phyloP scores from a whole-genome alignment of 495 filamentous ascomycete genomes.

The Glonium stellatum region DNA sequence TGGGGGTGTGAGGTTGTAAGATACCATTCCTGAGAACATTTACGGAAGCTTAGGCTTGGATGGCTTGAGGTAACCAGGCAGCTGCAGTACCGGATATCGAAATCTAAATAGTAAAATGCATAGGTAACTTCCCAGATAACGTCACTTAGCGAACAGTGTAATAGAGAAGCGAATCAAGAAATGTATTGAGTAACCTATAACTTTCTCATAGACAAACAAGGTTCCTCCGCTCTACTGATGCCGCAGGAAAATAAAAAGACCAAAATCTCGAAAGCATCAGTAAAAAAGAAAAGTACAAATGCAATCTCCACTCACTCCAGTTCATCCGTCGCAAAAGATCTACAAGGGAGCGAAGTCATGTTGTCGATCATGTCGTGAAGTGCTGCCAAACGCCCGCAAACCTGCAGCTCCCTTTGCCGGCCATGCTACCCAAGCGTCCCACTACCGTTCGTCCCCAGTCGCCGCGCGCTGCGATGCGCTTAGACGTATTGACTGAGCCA shows the following conservation, averaged over 20 bases:
- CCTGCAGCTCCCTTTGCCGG: background rate
- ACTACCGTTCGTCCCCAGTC: background rate
- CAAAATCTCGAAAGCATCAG: background rate
- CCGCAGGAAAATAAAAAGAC: background rate
- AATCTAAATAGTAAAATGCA: too few species aligned
- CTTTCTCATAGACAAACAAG: background rate
- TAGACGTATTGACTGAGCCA: slow-evolving; percentile 77
- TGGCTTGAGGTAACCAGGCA: too few species aligned
- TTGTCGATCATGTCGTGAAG: background rate
- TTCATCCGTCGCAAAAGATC: background rate
- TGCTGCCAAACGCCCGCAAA: slow-evolving; percentile 4
- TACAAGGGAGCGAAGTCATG: slow-evolving; percentile 5
- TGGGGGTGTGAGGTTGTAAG: background rate
- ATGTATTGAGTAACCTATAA: background rate
- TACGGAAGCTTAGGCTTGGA: too few species aligned
- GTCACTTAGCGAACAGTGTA: too few species aligned
- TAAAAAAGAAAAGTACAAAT: background rate
- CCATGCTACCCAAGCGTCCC: background rate
- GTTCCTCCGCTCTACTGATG: background rate
- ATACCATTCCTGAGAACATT: too few species aligned
- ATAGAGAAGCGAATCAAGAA: background rate
- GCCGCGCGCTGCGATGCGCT: slow-evolving; percentile 8
- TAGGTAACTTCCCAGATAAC: too few species aligned
- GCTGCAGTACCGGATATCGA: too few species aligned
- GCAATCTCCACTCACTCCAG: background rate